These are phyloP conservation scores for Ophiosphaerella narmari DNA, from an alignment of 2,329 filamentous ascomycete genomes.

Conservation along the genomic window DNA sequence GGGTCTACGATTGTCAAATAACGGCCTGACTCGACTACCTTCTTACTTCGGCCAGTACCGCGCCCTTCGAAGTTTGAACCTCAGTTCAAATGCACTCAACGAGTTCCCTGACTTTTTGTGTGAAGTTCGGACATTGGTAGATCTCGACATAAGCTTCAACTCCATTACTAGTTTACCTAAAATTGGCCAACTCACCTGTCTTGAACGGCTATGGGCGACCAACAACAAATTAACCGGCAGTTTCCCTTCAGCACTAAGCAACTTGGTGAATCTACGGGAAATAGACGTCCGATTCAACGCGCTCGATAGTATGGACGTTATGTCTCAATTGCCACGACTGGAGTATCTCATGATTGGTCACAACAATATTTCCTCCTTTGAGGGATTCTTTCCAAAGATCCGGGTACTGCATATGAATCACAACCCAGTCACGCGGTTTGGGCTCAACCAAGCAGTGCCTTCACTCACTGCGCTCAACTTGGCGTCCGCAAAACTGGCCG, in stretches of 20 bases:
- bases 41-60: slow-evolving; percentile 81
- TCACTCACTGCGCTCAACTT: slow-evolving; percentile 86
- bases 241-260: slow-evolving; percentile 72
- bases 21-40: slow-evolving; percentile 79
- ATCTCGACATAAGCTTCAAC: slow-evolving; percentile 97
- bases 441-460: slow-evolving; percentile 75
- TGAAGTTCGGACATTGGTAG: slow-evolving; percentile 79
- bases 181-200: slow-evolving; percentile 75
- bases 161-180: slow-evolving; percentile 78
- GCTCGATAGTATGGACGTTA: slow-evolving; percentile 84
- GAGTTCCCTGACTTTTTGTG: slow-evolving; percentile 86
- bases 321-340: slow-evolving; percentile 80
- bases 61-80: slow-evolving; percentile 78
- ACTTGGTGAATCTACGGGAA: slow-evolving; percentile 80
- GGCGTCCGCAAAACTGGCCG: slow-evolving; percentile 87
- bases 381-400: slow-evolving; percentile 83
- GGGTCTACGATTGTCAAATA: slow-evolving; percentile 92
- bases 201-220: slow-evolving; percentile 92
- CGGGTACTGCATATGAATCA: slow-evolving; percentile 88
- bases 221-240: slow-evolving; percentile 85
- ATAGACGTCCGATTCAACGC: slow-evolving; percentile 94
- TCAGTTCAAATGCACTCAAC: slow-evolving; percentile 91
- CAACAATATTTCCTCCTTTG: slow-evolving; percentile 88
- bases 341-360: slow-evolving; percentile 90
- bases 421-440: slow-evolving; percentile 93